phyloP scores from a whole-genome alignment of 2,329 filamentous ascomycete species.

The Incumbomyces lentus region DNA sequence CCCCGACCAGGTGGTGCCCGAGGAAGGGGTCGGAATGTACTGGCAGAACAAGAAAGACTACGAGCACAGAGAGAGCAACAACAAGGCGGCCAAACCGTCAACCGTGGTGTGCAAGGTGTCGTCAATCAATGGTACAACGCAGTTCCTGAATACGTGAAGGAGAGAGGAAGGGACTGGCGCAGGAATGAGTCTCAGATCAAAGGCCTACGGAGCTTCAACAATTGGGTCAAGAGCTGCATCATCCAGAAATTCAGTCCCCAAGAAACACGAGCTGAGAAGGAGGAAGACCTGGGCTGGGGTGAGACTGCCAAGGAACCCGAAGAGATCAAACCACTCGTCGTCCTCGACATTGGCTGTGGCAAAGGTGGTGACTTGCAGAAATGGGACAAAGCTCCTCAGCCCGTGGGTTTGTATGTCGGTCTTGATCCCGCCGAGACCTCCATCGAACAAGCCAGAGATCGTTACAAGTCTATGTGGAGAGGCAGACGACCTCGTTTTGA shows the following conservation, averaged over 20 bases:
- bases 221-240: constrained; percentile 96
- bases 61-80: constrained; percentile 30
- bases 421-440: constrained; percentile 87
- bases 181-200: constrained; percentile 92
- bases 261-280: constrained; percentile 45
- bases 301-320: constrained; percentile 25
- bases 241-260: constrained; percentile 92
- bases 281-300: constrained; percentile 38
- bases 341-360: constrained; percentile 90
- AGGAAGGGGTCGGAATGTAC: constrained; percentile 32
- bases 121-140: constrained; percentile 93
- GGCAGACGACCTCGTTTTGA: constrained; percentile 60
- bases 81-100: constrained; percentile 24
- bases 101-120: constrained; percentile 64
- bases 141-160: constrained; percentile 82
- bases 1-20: constrained; percentile 38
- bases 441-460: constrained; percentile 78
- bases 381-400: constrained; percentile 88
- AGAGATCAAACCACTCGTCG: constrained; percentile 53
- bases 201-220: constrained; percentile 88
- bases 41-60: constrained; percentile 31
- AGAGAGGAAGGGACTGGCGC: constrained; percentile 87
- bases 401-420: constrained; percentile 86
- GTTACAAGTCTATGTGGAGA: constrained; percentile 63
- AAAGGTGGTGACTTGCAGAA: constrained; percentile 94